Base-by-base conservation (phyloP, 306 rosid genomes). In the Dryas drummondii region DNA sequence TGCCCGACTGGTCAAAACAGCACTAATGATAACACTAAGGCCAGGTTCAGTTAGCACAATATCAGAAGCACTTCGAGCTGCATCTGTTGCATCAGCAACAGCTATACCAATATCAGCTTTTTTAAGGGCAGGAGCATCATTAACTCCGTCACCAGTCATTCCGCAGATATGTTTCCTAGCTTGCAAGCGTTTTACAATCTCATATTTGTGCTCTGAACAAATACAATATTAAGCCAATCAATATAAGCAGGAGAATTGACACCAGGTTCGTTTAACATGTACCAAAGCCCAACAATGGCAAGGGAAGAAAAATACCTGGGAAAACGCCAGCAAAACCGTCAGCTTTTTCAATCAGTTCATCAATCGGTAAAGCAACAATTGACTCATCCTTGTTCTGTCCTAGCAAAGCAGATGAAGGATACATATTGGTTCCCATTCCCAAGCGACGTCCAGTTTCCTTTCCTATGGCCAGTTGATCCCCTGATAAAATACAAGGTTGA, bases 371-470 rank as follows among this genome's bases (percentile, higher is more conserved):
- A 78, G 98, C 91, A n/a, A 80, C 84, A 78, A 94, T 94, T 0
- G 97, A 91, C 74, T 90, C 98, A 51, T 94, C 98, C 88, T 91
- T 94, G 74, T 91, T 58, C 82, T 94, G 98, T 64, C 98, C 98
- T 75, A 94, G 83, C 79, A 94, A 87, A 69, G 98, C 98, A 78
- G 98, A 94, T 68, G 98, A 87, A 61, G 98, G 98, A 83, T 94
- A 94, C 97, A 94, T 94, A 74, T 94, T 94, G 78, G 97, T 94
- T 68, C 98, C 98, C 98, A 94, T 94, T 83, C 98, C 98, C 88
- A 94, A 84, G 42, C 98, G 91, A 66, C 98, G 98, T 41, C 98
- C 98, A 6, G 98, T 94, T 86, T 94, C 98, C 91, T 94, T 94
- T 74, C 97, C 98, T 40, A 94, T 94, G 26, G 98, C 98, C 68